Evolutionary conservation across 768 basidiomycete genomes (phyloP).

Genomic region (Podaxis mareebaensis): DNA sequence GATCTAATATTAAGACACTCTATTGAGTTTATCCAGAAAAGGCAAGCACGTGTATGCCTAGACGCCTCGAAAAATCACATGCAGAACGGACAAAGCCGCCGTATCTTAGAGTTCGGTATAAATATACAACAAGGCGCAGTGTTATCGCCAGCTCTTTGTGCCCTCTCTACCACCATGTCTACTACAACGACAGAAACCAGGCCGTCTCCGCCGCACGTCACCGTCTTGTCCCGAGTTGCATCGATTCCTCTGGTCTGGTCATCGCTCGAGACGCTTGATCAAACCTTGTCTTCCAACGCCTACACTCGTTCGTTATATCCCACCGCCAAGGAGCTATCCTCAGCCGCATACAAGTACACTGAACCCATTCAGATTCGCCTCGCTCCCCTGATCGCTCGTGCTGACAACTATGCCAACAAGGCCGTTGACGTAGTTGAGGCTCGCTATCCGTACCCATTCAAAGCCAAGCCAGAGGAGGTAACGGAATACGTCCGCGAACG

Average conservation of each 20-base stretch:
- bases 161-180: conserved; percentile 24
- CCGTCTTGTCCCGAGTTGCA: conserved; percentile 61
- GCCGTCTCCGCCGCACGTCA: conserved; percentile 52
- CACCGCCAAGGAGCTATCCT: conserved; percentile 62
- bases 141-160: background rate
- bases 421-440: conserved; percentile 73
- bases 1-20: background rate
- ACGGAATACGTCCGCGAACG: conserved; percentile 56
- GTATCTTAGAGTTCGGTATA: background rate
- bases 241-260: conserved; percentile 74
- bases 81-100: background rate
- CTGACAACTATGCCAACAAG: conserved; percentile 70
- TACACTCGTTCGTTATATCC: conserved; percentile 67
- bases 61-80: background rate
- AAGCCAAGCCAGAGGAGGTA: conserved; percentile 72
- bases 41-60: background rate
- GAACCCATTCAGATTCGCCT: conserved; percentile 67
- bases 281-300: conserved; percentile 55
- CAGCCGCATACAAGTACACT: conserved; percentile 58
- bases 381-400: conserved; percentile 63
- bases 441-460: conserved; percentile 76
- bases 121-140: background rate
- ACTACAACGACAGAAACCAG: conserved; percentile 27
- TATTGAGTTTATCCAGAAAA: background rate
- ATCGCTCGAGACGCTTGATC: conserved; percentile 59